Evolutionary conservation across 768 basidiomycete species (phyloP).

Genomic region (Gautieria morchelliformis): DNA sequence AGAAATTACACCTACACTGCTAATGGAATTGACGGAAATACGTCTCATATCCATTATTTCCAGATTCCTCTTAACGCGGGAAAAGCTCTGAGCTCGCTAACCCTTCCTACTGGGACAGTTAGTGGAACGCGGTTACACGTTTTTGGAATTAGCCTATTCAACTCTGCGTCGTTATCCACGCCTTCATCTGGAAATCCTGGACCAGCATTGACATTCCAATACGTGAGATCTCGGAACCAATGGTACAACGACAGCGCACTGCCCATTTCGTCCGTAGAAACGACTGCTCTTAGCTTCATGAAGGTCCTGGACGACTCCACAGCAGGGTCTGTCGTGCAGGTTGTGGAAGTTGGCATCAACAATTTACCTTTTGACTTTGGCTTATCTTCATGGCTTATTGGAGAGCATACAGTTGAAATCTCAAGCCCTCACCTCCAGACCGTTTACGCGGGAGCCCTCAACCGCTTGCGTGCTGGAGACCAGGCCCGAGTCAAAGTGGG

Average conservation of each 20-base stretch:
- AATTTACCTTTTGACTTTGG: constrained; percentile 35
- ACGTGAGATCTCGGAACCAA: constrained; percentile 6
- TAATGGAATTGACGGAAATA: constrained; percentile 30
- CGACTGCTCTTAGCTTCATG: constrained; percentile 2
- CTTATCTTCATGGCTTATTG: constrained; percentile 21
- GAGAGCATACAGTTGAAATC: constrained; percentile 11
- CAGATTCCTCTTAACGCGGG: constrained; percentile 29
- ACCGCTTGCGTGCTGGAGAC: constrained; percentile 41
- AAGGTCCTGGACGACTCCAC: constrained; percentile 32
- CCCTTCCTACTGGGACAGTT: constrained; percentile 27
- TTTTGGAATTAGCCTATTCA: constrained; percentile 13
- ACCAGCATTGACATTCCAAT: constrained; percentile 16
- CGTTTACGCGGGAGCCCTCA: constrained; percentile 28
- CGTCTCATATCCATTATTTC: constrained; percentile 36
- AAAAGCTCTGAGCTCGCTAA: constrained; percentile 31
- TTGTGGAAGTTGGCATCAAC: constrained; percentile 41
- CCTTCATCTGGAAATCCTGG: constrained; percentile 21
- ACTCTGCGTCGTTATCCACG: constrained; percentile 22
- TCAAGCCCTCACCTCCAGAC: constrained; percentile 27
- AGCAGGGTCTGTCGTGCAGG: constrained; percentile 30
- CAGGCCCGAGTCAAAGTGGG: constrained; percentile 41
- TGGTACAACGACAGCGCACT: constrained; percentile 5
- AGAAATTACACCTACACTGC: constrained; percentile 27
- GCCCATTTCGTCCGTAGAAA: background rate
- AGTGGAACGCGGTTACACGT: constrained; percentile 27